Conservation (phyloP, 2,329 filamentous ascomycete species). For the Calonectria ilicicola region DNA sequence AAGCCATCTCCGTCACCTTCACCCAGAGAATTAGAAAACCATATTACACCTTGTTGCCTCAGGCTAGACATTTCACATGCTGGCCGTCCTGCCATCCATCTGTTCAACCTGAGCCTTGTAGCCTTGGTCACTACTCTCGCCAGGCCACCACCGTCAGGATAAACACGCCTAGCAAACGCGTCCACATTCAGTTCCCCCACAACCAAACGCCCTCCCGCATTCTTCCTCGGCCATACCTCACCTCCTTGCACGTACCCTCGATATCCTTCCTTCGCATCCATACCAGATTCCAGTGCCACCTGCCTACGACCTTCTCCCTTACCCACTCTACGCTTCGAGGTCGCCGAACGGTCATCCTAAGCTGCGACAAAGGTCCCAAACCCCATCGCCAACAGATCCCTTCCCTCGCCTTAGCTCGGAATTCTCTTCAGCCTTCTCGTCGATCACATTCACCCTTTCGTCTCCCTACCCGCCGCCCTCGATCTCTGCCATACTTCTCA, state of each 20-base stretch:
- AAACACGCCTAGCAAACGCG: slow-evolving; percentile 7
- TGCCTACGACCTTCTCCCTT: slow-evolving; percentile 4
- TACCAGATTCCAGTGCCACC: slow-evolving; percentile 13
- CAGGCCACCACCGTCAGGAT: background rate
- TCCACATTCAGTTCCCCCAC: background rate
- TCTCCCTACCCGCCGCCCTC: background rate
- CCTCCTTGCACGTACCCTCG: background rate
- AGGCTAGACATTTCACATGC: slow-evolving; percentile 14
- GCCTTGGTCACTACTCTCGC: slow-evolving; percentile 7
- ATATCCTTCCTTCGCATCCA: slow-evolving; percentile 11
- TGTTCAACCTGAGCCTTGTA: slow-evolving; percentile 9
- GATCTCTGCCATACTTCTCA: background rate
- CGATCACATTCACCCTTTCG: background rate
- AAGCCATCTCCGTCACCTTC: background rate
- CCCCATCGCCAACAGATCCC: background rate
- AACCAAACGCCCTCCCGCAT: background rate
- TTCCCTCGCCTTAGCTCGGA: background rate
- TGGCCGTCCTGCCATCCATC: slow-evolving; percentile 5
- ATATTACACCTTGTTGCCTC: slow-evolving; percentile 1
- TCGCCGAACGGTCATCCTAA: background rate
- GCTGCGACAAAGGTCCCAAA: slow-evolving; percentile 1
- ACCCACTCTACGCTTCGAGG: background rate
- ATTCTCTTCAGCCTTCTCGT: slow-evolving; percentile 4
- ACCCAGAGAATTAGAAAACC: background rate
- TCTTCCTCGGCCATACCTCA: slow-evolving; percentile 10